These are phyloP conservation scores for Stephanodiscus minutulus DNA, from an alignment of 108 stramenopile species.

Conservation along the genomic window DNA sequence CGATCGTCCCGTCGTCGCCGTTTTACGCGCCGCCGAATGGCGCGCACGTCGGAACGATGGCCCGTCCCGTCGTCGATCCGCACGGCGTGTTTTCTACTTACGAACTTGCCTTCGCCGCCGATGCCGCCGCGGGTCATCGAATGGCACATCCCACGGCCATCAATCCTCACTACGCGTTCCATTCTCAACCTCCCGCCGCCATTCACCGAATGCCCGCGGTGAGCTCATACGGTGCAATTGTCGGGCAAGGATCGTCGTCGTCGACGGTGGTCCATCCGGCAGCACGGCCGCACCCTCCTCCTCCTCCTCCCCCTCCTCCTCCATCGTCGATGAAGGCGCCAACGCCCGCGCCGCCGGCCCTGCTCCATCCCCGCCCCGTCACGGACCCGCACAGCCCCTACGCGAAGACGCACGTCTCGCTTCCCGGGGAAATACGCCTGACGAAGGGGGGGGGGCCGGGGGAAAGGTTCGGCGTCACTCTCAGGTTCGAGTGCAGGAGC, in stretches of 20 bases:
- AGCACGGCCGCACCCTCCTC: too few relatives aligned
- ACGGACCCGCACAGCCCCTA: constrained; percentile 37
- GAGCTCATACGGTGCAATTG: too few relatives aligned
- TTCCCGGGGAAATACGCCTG: constrained; percentile 33
- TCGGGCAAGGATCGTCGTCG: too few relatives aligned
- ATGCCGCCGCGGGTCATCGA: neutral
- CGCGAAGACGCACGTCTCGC: constrained; percentile 15
- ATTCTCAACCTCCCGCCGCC: neutral
- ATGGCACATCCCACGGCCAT: neutral
- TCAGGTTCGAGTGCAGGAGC: constrained; percentile 48
- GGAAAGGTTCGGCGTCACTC: constrained; percentile 61
- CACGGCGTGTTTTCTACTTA: neutral
- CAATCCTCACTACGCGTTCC: neutral
- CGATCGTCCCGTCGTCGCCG: neutral
- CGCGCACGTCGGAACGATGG: neutral
- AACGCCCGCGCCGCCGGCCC: constrained; percentile 5
- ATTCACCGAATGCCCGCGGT: neutral
- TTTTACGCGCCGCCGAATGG: neutral
- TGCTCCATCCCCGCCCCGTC: constrained; percentile 25
- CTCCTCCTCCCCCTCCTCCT: too few relatives aligned
- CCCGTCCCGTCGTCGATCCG: neutral
- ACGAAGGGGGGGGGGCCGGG: constrained; percentile 34
- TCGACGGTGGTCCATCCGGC: neutral
- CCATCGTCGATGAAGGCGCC: constrained; percentile 2
- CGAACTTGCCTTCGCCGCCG: neutral